A percentile compares a stretch with the other conserved stretches of the same genome.
These are phyloP conservation scores for Phytophthora parvispora DNA, from an alignment of 352 stramenopile genomes.

Conservation along the genomic window DNA sequence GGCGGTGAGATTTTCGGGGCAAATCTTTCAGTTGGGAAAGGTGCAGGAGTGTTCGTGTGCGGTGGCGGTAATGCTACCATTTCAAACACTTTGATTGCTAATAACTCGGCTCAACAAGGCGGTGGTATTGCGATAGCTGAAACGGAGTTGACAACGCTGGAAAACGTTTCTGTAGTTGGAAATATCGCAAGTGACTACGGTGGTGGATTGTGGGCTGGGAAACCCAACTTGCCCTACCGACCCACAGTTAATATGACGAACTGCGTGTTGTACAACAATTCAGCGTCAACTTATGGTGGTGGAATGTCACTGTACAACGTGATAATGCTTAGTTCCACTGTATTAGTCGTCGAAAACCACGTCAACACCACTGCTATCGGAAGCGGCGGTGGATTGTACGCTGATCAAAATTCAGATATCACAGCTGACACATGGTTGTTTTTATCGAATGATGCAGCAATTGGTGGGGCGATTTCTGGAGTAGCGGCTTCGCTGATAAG, in stretches of 20 bases:
- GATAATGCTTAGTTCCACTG: constrained; percentile 5
- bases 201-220: constrained; percentile 30
- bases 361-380: constrained; percentile 25
- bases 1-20: constrained; percentile 31
- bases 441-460: constrained; percentile 39
- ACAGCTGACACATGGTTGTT: constrained; percentile 40
- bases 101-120: constrained; percentile 41
- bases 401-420: constrained; percentile 2
- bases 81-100: constrained; percentile 22
- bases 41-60: constrained; percentile 42
- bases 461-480: constrained; percentile 40
- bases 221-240: not conserved
- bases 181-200: constrained; percentile 37
- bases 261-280: constrained; percentile 64
- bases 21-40: constrained; percentile 23
- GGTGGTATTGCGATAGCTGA: constrained; percentile 43
- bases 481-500: constrained; percentile 20
- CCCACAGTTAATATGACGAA: not conserved
- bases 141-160: constrained; percentile 13
- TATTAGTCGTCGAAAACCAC: constrained; percentile 49
- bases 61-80: constrained; percentile 31
- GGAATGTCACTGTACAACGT: constrained; percentile 29
- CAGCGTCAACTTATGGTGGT: constrained; percentile 29
- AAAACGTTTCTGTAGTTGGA: constrained; percentile 25
- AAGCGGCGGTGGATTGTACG: constrained; percentile 38